Percentiles rank a stretch among this genome's conserved stretches.
phyloP scores from a whole-genome alignment of 129 eudicot species.

The Helianthus annuus region DNA sequence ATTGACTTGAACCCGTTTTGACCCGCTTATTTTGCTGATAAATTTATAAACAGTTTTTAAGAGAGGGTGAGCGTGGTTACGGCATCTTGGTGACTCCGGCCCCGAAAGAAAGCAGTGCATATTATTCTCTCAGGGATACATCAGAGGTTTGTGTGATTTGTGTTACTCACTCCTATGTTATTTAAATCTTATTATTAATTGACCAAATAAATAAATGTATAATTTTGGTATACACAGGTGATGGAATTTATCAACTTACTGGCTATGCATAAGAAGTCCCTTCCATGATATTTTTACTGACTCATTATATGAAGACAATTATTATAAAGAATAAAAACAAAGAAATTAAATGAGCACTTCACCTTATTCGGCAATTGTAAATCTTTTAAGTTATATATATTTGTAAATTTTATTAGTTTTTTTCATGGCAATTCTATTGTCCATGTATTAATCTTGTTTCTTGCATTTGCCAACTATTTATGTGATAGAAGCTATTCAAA shows the following conservation, averaged over 20 bases:
- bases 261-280: constrained; percentile 57
- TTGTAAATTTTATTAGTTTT: constrained; percentile 13
- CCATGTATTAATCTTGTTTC: constrained; percentile 2
- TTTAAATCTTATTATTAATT: not conserved
- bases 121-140: constrained; percentile 84
- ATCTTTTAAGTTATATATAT: not conserved
- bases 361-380: constrained; percentile 6
- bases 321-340: constrained; percentile 12
- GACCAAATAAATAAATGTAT: not conserved
- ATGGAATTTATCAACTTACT: constrained; percentile 73
- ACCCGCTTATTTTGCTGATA: not conserved
- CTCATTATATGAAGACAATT: not conserved
- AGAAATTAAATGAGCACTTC: constrained; percentile 17
- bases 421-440: constrained; percentile 18
- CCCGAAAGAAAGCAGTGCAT: constrained; percentile 86
- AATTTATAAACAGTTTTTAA: constrained; percentile 53
- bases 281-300: constrained; percentile 8
- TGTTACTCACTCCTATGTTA: not conserved
- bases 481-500: not conserved
- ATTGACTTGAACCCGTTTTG: not conserved
- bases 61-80: constrained; percentile 65
- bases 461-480: not conserved
- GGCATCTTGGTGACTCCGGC: constrained; percentile 81
- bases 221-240: constrained; percentile 45
- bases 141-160: constrained; percentile 54